Evolutionary conservation across 768 basidiomycete genomes (phyloP).

Genomic region (Xerocomellus amylosporus): DNA sequence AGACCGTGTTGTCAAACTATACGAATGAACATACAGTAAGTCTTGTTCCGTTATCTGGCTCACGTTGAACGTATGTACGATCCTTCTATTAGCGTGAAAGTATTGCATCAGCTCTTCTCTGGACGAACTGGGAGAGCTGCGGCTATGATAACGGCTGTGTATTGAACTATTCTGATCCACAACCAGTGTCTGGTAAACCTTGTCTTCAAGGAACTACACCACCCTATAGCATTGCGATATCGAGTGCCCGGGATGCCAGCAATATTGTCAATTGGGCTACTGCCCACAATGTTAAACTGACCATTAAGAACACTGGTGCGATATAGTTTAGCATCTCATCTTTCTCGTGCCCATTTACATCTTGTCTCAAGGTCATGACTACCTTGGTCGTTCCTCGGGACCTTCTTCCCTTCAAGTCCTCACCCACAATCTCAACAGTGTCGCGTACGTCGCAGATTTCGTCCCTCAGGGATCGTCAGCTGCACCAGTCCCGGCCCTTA

Average conservation of each 20-base stretch:
- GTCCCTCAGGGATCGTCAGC: conserved; percentile 19
- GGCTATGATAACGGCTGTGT: conserved; percentile 14
- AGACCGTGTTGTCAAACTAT: conserved; percentile 11
- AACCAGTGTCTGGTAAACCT: conserved; percentile 4
- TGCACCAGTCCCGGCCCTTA: conserved; percentile 8
- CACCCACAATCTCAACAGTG: conserved; percentile 11
- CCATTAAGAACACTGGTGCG: conserved; percentile 22
- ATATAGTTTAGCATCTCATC: background rate
- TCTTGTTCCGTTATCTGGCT: background rate
- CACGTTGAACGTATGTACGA: too few species aligned
- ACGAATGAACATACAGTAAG: conserved; percentile 9
- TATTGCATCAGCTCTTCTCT: conserved; percentile 15
- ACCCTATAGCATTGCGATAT: conserved; percentile 15
- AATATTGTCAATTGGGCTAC: conserved; percentile 16
- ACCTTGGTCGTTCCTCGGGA: conserved; percentile 15
- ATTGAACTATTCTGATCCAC: conserved; percentile 20
- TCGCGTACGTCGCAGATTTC: conserved; percentile 9
- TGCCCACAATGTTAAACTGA: conserved; percentile 11
- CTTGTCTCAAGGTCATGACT: conserved; percentile 10
- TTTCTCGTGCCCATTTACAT: background rate
- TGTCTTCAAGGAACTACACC: conserved; percentile 17
- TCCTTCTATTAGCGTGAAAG: conserved; percentile 10
- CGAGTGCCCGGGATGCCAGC: conserved; percentile 17
- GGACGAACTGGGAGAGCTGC: conserved; percentile 22
- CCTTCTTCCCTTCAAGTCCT: conserved; percentile 19